Percentiles rank a stretch among this genome's conserved stretches.
Evolutionary conservation across 768 basidiomycete genomes (phyloP).

Genomic region (Tricholoma matsutake): DNA sequence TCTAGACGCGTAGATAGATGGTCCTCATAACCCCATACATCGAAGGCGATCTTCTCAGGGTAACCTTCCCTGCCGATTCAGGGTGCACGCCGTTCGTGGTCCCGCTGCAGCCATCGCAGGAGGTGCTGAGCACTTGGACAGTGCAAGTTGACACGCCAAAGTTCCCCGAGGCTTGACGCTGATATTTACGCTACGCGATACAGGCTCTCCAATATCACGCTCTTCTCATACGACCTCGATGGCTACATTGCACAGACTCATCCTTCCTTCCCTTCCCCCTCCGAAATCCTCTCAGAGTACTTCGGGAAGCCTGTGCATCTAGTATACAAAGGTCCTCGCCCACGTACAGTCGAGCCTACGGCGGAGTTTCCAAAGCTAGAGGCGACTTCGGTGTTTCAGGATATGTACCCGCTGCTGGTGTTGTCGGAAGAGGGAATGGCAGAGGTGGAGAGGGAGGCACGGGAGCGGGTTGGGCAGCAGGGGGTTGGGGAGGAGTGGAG

Average conservation of each 20-base stretch:
- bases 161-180: no score
- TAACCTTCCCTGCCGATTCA: slow-evolving; percentile 62
- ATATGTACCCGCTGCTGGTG: slow-evolving; percentile 65
- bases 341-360: slow-evolving; percentile 51
- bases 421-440: slow-evolving; percentile 65
- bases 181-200: no score
- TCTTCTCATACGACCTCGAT: slow-evolving; percentile 55
- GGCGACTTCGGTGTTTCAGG: slow-evolving; percentile 59
- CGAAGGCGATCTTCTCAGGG: slow-evolving; percentile 43
- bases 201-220: slow-evolving; percentile 51
- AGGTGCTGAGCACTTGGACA: slow-evolving; percentile 50
- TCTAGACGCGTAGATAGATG: slow-evolving; percentile 40
- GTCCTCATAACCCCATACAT: slow-evolving; percentile 62
- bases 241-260: slow-evolving; percentile 61
- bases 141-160: slow-evolving; percentile 38
- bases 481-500: slow-evolving; percentile 15
- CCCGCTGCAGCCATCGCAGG: slow-evolving; percentile 53
- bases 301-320: slow-evolving; percentile 60
- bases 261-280: slow-evolving; percentile 37
- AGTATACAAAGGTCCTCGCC: slow-evolving; percentile 60
- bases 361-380: slow-evolving; percentile 53
- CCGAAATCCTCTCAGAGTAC: slow-evolving; percentile 57
- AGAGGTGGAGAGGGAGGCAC: slow-evolving; percentile 27
- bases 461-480: slow-evolving; percentile 1
- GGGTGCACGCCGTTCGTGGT: slow-evolving; percentile 56